phyloP scores from a whole-genome alignment of 73 alveolate genomes.

The Halteria grandinella region DNA sequence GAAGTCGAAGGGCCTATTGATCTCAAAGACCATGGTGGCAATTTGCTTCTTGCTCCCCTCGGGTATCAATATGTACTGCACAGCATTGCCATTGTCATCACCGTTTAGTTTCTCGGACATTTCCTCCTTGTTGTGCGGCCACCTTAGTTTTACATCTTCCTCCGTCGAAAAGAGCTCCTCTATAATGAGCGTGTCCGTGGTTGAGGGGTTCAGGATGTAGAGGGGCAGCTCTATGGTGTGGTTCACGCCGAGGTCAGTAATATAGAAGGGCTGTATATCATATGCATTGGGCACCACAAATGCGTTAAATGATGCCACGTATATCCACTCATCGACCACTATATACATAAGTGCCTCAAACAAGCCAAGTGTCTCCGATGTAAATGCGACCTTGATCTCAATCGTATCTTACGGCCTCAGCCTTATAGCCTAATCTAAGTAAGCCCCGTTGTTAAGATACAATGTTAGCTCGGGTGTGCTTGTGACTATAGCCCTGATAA shows the following conservation, averaged over 20 bases:
- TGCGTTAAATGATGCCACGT: conserved; percentile 28
- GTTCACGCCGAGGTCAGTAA: not conserved
- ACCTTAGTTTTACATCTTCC: not conserved
- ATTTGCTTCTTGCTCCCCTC: not conserved
- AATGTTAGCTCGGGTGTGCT: conserved; percentile 28
- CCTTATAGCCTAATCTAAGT: not conserved
- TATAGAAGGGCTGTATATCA: conserved; percentile 2
- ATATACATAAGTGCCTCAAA: conserved; percentile 15
- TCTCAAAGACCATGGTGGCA: not conserved
- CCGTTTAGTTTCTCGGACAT: not conserved
- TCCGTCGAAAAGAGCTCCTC: conserved; percentile 40
- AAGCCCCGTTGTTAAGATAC: conserved; percentile 6
- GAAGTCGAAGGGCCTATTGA: conserved; percentile 18
- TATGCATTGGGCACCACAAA: conserved; percentile 22
- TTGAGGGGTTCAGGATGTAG: not conserved
- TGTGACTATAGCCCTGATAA: conserved; percentile 1
- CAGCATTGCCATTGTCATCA: conserved; percentile 15
- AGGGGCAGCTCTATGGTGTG: not conserved
- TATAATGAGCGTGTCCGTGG: not conserved
- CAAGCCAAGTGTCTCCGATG: conserved; percentile 28
- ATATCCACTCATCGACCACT: not conserved
- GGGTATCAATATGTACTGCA: not conserved
- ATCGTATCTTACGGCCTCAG: conserved; percentile 4
- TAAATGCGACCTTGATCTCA: not conserved
- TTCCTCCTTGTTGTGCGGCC: conserved; percentile 37